phyloP scores from a whole-genome alignment of 129 eudicot genomes.

The Glebionis coronaria region DNA sequence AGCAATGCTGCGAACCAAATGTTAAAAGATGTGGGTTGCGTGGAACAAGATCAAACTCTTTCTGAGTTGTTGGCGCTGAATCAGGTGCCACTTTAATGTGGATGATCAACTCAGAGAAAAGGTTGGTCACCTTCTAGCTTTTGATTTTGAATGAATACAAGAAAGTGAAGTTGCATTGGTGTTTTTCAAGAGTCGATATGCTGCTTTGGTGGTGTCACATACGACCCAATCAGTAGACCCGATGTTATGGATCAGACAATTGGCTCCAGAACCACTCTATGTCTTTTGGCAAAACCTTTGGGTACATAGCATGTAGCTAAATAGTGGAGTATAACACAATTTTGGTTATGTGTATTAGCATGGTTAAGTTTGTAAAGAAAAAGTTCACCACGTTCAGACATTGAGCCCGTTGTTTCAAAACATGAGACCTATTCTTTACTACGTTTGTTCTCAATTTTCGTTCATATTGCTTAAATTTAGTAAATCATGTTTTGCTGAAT shows the following conservation, averaged over 20 bases:
- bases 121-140: conserved; percentile 29
- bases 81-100: conserved; percentile 32
- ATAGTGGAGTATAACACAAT: no score
- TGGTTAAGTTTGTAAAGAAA: no score
- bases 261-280: conserved; percentile 84
- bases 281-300: conserved; percentile 78
- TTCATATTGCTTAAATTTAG: no score
- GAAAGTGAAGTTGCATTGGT: no score
- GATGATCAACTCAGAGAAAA: no score
- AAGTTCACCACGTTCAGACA: no score
- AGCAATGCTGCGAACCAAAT: conserved; percentile 37
- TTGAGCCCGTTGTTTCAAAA: no score
- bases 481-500: no score
- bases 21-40: conserved; percentile 61
- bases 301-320: no score
- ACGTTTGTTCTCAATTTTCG: no score
- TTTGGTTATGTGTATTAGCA: no score
- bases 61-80: conserved; percentile 36
- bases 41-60: conserved; percentile 49
- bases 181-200: conserved; percentile 84
- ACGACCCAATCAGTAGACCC: conserved; percentile 72
- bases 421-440: no score
- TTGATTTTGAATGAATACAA: conserved; percentile 33
- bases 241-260: conserved; percentile 83
- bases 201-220: conserved; percentile 79